Percentiles rank a stretch among this genome's conserved stretches.
phyloP scores from a whole-genome alignment of 1,284 basidiomycete genomes.

The Malassezia globosa region DNA sequence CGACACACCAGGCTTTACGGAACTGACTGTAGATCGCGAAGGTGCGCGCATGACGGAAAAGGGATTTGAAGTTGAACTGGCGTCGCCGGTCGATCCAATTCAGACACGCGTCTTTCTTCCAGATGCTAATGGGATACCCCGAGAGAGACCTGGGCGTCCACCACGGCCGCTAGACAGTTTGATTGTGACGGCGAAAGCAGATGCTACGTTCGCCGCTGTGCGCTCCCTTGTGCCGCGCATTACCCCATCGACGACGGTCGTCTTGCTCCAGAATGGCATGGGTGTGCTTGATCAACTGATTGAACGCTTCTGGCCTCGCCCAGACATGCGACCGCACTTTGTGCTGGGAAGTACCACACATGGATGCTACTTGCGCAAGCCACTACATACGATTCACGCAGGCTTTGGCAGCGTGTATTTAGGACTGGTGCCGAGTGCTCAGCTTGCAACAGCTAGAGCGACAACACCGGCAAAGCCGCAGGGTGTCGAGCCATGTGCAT shows the following conservation, averaged over 20 bases:
- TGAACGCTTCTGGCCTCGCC: conserved; percentile 61
- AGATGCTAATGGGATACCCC: conserved; percentile 22
- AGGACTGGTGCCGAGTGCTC: conserved; percentile 62
- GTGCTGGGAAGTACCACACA: conserved; percentile 74
- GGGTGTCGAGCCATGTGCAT: background rate
- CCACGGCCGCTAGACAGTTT: conserved; percentile 49
- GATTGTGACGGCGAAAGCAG: conserved; percentile 71
- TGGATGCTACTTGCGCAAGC: conserved; percentile 54
- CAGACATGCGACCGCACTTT: conserved; percentile 66
- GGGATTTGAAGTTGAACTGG: conserved; percentile 27
- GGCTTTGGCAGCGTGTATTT: conserved; percentile 64
- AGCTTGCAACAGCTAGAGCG: conserved; percentile 9
- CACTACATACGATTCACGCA: conserved; percentile 61
- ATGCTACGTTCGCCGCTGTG: conserved; percentile 57
- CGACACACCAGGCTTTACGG: conserved; percentile 1
- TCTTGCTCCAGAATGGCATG: conserved; percentile 81
- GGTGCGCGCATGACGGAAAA: conserved; percentile 24
- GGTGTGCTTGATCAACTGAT: conserved; percentile 74
- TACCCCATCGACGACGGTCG: conserved; percentile 62
- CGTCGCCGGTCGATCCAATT: conserved; percentile 6
- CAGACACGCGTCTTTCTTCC: conserved; percentile 8
- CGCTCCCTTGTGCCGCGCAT: conserved; percentile 58
- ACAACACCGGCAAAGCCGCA: too few species aligned
- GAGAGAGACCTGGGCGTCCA: conserved; percentile 18
- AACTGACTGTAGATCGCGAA: conserved; percentile 22